Conservation (phyloP, 805 yeast species). For the Myxozyma melibiosi region DNA sequence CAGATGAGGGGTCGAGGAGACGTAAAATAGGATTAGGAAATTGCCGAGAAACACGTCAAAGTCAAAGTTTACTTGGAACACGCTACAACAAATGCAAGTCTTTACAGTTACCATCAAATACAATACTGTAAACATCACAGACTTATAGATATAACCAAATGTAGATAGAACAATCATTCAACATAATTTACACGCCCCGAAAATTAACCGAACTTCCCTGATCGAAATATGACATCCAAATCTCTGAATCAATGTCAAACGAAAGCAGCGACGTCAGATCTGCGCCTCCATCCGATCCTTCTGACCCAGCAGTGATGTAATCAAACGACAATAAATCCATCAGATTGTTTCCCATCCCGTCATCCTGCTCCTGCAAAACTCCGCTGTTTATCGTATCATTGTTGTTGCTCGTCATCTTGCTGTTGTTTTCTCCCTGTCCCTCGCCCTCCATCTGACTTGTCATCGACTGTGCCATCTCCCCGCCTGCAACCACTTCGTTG, state of each 20-base stretch:
- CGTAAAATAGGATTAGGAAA: too few relatives aligned
- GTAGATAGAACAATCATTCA: not conserved
- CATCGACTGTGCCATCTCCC: not conserved
- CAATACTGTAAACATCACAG: too few relatives aligned
- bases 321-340: slow-evolving; percentile 2
- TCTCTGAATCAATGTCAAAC: slow-evolving; percentile 26
- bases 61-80: too few relatives aligned
- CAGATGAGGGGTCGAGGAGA: too few relatives aligned
- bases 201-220: not conserved
- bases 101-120: too few relatives aligned
- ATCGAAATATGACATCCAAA: slow-evolving; percentile 30
- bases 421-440: not conserved
- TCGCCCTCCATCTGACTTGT: not conserved
- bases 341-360: not conserved
- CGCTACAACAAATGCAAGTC: too few relatives aligned
- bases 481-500: not conserved
- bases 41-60: too few relatives aligned
- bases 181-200: not conserved
- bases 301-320: not conserved
- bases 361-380: not conserved
- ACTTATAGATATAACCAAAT: not conserved
- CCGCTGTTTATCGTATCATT: not conserved
- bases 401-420: not conserved
- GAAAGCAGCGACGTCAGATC: slow-evolving; percentile 29
- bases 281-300: slow-evolving; percentile 14